phyloP scores from a whole-genome alignment of 768 basidiomycete genomes.

The Mycena crocata region DNA sequence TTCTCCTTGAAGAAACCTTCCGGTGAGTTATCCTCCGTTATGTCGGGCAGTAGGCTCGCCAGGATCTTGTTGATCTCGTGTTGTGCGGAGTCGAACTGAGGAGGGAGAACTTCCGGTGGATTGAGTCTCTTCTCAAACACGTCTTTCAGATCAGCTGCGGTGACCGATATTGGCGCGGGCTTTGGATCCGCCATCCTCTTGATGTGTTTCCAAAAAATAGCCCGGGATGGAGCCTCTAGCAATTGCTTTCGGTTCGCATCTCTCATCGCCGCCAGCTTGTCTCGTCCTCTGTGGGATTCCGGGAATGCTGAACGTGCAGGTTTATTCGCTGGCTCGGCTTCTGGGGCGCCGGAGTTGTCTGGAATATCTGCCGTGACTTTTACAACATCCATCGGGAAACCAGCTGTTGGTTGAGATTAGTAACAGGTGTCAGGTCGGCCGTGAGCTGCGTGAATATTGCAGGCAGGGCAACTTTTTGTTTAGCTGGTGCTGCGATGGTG shows the following conservation, averaged over 20 bases:
- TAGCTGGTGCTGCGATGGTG: too few relatives aligned
- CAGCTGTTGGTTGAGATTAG: not conserved
- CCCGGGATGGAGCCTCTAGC: conserved; percentile 1
- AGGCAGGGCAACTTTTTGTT: too few relatives aligned
- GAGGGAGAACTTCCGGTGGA: not conserved
- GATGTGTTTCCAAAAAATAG: conserved; percentile 12
- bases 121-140: too few relatives aligned
- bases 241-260: conserved; percentile 8
- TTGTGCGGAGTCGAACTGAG: not conserved
- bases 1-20: not conserved
- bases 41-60: not conserved
- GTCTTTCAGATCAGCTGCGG: not conserved
- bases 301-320: not conserved
- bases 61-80: not conserved
- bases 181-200: conserved; percentile 5
- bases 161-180: conserved; percentile 2
- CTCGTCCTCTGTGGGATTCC: not conserved
- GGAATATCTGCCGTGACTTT: not conserved
- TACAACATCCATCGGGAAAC: too few relatives aligned
- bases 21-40: not conserved
- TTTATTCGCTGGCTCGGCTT: not conserved
- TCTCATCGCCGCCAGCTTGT: not conserved
- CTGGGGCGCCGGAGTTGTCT: not conserved
- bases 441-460: too few relatives aligned
- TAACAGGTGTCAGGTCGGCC: too few relatives aligned